Base-by-base conservation (phyloP, 2,329 filamentous ascomycete species). In the Colletotrichum tropicale region DNA sequence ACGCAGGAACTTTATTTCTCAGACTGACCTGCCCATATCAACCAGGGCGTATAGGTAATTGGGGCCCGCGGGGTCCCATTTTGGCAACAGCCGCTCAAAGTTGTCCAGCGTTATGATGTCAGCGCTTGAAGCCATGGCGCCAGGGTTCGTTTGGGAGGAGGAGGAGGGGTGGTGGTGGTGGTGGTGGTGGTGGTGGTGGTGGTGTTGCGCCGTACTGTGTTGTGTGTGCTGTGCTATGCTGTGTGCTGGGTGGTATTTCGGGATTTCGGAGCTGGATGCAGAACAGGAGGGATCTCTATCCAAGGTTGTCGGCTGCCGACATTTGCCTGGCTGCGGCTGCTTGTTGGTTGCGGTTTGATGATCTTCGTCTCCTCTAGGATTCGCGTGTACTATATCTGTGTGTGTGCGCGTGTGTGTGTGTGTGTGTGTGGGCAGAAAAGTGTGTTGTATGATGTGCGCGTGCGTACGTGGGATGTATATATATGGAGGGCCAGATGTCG, bases 1-100 rank as follows among this genome's bases (percentile, higher is more conserved):
- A 71, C 75, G 26, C 26, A 18, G 21, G 71, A 60, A 26, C 48
- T 34, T 61, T 52, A 62, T 32, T 76, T 52, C 56, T 78, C 78
- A 71, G 67, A 83, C 82, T 75, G 77, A 90, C 90, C 90, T 91
- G 81, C 90, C 90, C 89, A 92, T 91, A 78, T 92, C 90, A 71
- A 92, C 90, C 68, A 92, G 83, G 68, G 90, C 90, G 80, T 89
- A 89, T 18, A 90, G 85, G 76, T 91, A 89, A 79, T 82, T 89
- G 69, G 85, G 78, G 58, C 84, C 85, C 70, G 85, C 80, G 30
- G 87, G 85, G 68, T 84, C 80, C 90, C 89, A 91, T 82, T 80
- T 80, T 43, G 87, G 86, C 79, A 91, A 84, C 80, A 85, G 88
- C 55, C 87, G 81, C 76, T 84, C 80, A 74, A 90, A 85, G 79